Base-by-base conservation (phyloP, 2,329 filamentous ascomycete genomes). In the Cladosporium sp. region DNA sequence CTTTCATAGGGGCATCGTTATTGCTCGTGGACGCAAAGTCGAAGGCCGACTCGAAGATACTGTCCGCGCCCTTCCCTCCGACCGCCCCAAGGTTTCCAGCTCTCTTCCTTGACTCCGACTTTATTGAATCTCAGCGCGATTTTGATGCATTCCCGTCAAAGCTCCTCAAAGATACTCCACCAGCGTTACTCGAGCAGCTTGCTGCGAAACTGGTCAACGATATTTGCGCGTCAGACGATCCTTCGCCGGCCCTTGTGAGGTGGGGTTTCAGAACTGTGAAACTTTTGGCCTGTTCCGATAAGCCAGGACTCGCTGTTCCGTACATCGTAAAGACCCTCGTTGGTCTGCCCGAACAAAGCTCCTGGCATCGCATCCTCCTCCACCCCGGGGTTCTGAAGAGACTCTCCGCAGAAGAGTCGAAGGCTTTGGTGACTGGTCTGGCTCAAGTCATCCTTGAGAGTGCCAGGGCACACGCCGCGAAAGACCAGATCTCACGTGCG, bases 341-440 rank as follows among this genome's bases (percentile, higher is more conserved):
- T 33, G 28, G 57, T 38, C 1, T 54, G 9, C 61, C 61, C 5
- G 61, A 68, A 13, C 63, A 70, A 34, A 73, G 70, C 58, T 71
- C 73, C 0, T 74, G 72, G 72, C 71, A 74, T 58, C 65, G 72
- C 4, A 52, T 59, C 34, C 50, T 74, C 2, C 56, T 74, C 2
- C 63, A 63, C 3, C 33, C 45, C 8, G 56, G 57, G 1, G 65
- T 71, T n/a, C 54, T 74, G 18, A 61, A 61, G 2, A 54, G 63
- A 4, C 59, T 74, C 1, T 55, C 70, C 0, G 60, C 66, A 9
- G 57, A 61, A 4, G 50, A 67, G 9, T 66, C 69, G 1, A 53
- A 61, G 10, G 45, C 48, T 3, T 65, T 69, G 46, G 50, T 73
- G 4, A 35, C 51, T 2, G 45, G 49, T 1, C 66, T 74, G 52